Evolutionary conservation across 352 stramenopile species (phyloP).

Genomic region (Pythium apleroticum): DNA sequence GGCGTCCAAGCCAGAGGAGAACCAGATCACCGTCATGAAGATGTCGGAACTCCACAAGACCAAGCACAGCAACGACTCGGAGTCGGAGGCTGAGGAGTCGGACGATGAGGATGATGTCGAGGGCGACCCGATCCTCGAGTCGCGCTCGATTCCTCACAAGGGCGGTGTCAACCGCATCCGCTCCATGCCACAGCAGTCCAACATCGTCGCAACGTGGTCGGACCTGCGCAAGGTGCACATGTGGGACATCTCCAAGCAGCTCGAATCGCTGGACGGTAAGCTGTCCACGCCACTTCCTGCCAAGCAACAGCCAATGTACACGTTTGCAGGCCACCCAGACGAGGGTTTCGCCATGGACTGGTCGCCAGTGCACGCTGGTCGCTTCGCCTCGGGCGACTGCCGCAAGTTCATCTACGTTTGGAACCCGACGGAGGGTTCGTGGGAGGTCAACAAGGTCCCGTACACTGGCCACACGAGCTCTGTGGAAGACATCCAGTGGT

Average conservation of each 20-base stretch:
- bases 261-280: slow-evolving; percentile 88
- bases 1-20: slow-evolving; percentile 90
- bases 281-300: slow-evolving; percentile 43
- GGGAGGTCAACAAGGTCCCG: slow-evolving; percentile 87
- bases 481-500: slow-evolving; percentile 99
- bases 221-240: slow-evolving; percentile 96
- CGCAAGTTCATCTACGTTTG: slow-evolving; percentile 97
- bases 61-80: slow-evolving; percentile 76
- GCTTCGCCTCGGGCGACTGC: slow-evolving; percentile 96
- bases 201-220: slow-evolving; percentile 97
- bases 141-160: slow-evolving; percentile 93
- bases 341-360: slow-evolving; percentile 99
- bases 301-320: slow-evolving; percentile 85
- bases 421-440: slow-evolving; percentile 71
- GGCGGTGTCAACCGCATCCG: slow-evolving; percentile 96
- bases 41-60: slow-evolving; percentile 96
- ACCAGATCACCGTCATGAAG: slow-evolving; percentile 98
- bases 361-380: slow-evolving; percentile 87
- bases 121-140: slow-evolving; percentile 94
- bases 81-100: slow-evolving; percentile 68
- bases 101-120: slow-evolving; percentile 94
- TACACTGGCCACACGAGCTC: slow-evolving; percentile 91
- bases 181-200: slow-evolving; percentile 93
- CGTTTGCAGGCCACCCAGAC: slow-evolving; percentile 93
- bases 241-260: slow-evolving; percentile 93